A percentile compares a stretch with the other conserved stretches of the same genome.
phyloP scores from a whole-genome alignment of 139 green algal species.

The Chlamydomonas incerta region DNA sequence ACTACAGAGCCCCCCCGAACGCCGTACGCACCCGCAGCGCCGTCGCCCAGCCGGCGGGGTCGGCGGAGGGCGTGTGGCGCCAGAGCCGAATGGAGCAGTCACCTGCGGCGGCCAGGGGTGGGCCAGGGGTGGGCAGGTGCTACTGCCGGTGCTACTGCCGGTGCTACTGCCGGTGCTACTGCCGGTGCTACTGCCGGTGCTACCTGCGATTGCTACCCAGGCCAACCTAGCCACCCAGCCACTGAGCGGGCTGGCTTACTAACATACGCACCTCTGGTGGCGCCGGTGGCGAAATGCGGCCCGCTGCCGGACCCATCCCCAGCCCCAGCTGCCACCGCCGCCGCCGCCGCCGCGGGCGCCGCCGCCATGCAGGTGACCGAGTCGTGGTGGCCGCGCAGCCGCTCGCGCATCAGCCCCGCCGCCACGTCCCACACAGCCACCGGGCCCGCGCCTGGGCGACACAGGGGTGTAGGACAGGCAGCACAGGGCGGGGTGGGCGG shows the following conservation, averaged over 20 bases:
- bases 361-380: background rate
- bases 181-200: too few relatives aligned
- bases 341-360: background rate
- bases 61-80: constrained; percentile 1
- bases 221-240: too few relatives aligned
- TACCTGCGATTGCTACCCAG: too few relatives aligned
- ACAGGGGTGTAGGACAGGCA: too few relatives aligned
- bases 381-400: constrained; percentile 5
- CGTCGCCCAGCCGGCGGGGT: background rate
- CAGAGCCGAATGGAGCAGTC: constrained; percentile 9
- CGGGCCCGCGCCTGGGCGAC: constrained; percentile 7
- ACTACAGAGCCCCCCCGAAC: too few relatives aligned
- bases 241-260: too few relatives aligned
- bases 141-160: too few relatives aligned
- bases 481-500: background rate
- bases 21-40: background rate
- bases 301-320: background rate
- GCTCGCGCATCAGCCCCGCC: background rate
- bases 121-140: too few relatives aligned
- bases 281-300: background rate
- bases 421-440: constrained; percentile 7
- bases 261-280: background rate
- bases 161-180: too few relatives aligned
- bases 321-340: background rate
- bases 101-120: background rate